Conservation (phyloP, 2,329 filamentous ascomycete genomes). For the Diaporthe ilicicola region DNA sequence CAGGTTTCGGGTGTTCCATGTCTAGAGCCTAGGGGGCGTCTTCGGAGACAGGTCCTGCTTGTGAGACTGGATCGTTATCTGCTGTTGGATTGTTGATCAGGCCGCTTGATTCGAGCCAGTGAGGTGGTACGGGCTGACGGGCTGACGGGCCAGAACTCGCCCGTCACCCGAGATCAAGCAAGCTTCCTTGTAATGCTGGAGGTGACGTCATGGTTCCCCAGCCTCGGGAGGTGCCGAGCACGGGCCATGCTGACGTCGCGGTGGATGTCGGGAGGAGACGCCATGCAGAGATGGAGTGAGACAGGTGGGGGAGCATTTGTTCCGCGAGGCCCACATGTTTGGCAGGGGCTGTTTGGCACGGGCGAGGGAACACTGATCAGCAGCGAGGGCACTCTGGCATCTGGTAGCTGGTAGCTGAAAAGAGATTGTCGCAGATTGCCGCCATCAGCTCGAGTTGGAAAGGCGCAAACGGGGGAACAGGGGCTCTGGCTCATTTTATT, state of each 20-base stretch:
- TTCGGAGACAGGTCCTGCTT: neutral
- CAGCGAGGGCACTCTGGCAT: neutral
- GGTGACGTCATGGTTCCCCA: slow-evolving; percentile 15
- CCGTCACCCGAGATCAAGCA: neutral
- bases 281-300: too few relatives aligned
- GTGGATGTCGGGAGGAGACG: neutral
- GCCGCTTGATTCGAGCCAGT: neutral
- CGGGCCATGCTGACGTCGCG: slow-evolving; percentile 5
- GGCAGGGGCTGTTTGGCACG: neutral
- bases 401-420: too few relatives aligned
- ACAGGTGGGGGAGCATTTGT: slow-evolving; percentile 20
- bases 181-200: neutral
- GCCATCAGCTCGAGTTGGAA: neutral
- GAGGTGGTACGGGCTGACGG: neutral
- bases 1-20: too few relatives aligned
- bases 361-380: neutral
- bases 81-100: neutral
- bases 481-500: neutral
- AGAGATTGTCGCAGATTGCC: neutral
- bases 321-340: neutral
- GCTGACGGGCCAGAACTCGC: neutral
- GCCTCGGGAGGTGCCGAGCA: slow-evolving; percentile 6
- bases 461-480: too few relatives aligned
- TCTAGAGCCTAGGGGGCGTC: too few relatives aligned
- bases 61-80: neutral